These are phyloP conservation scores for Aureobasidium sp. DNA, from an alignment of 2,329 filamentous ascomycete species.

Conservation along the genomic window DNA sequence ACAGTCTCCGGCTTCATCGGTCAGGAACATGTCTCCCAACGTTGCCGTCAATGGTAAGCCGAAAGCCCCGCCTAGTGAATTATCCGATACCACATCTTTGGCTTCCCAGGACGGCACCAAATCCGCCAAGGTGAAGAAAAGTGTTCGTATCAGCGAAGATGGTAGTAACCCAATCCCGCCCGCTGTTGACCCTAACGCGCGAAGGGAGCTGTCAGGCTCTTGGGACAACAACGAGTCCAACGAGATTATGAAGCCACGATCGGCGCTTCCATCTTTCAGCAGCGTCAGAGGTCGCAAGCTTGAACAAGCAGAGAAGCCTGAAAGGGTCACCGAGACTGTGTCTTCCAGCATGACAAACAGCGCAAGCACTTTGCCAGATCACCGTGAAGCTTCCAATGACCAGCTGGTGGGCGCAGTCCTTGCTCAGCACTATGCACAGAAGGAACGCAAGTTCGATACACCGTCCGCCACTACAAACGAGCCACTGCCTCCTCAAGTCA, in stretches of 20 bases:
- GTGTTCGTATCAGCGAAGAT: constrained; percentile 66
- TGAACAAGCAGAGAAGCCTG: constrained; percentile 35
- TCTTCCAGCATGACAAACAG: constrained; percentile 30
- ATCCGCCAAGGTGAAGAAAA: constrained; percentile 42
- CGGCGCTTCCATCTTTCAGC: constrained; percentile 65
- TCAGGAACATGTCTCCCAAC: constrained; percentile 36
- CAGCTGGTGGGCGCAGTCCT: constrained; percentile 27
- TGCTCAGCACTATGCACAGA: constrained; percentile 46
- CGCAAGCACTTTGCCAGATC: constrained; percentile 26
- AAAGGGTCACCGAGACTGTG: constrained; percentile 41
- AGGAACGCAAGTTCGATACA: constrained; percentile 25
- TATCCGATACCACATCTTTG: constrained; percentile 47
- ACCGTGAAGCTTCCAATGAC: constrained; percentile 49
- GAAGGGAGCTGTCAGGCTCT: constrained; percentile 18
- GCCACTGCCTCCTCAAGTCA: constrained; percentile 62
- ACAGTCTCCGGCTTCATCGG: constrained; percentile 46
- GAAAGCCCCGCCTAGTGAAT: constrained; percentile 45
- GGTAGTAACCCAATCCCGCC: constrained; percentile 45
- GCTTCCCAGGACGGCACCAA: constrained; percentile 27
- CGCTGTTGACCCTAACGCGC: constrained; percentile 26
- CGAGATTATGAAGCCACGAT: constrained; percentile 63
- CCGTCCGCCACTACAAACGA: constrained; percentile 41
- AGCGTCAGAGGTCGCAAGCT: constrained; percentile 56
- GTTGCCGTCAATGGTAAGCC: constrained; percentile 32
- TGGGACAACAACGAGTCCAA: constrained; percentile 45